Evolutionary conservation across 2,329 filamentous ascomycete genomes (phyloP).

Genomic region (Diaporthe australafricana): DNA sequence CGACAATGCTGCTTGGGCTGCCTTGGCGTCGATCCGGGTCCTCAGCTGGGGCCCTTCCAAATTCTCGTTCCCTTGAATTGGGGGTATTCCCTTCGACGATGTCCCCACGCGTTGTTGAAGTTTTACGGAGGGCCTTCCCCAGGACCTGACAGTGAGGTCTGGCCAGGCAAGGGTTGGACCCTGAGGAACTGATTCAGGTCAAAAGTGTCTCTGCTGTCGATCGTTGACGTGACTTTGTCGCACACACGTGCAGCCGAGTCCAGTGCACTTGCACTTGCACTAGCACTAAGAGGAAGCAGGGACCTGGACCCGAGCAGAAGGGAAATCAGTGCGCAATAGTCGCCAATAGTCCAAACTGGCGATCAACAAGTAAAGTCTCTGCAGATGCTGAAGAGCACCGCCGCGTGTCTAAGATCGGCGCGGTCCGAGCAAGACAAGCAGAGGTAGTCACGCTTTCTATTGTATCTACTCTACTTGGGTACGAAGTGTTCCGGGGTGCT

Average conservation of each 20-base stretch:
- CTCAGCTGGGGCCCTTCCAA: conserved; percentile 15
- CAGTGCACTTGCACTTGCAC: too few relatives aligned
- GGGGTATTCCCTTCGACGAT: neutral
- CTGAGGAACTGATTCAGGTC: neutral
- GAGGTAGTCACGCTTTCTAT: neutral
- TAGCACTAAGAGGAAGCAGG: neutral
- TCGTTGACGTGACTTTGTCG: conserved; percentile 10
- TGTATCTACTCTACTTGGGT: too few relatives aligned
- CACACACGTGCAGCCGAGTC: neutral
- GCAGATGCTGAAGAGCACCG: conserved; percentile 13
- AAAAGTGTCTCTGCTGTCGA: neutral
- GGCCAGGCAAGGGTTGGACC: conserved; percentile 8
- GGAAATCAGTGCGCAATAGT: neutral
- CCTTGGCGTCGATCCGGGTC: conserved; percentile 4
- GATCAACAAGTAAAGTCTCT: conserved; percentile 16
- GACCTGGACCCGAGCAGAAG: neutral
- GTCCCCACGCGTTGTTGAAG: neutral
- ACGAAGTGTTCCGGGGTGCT: too few relatives aligned
- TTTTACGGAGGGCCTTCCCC: neutral
- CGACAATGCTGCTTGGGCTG: conserved; percentile 10
- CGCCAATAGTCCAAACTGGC: neutral
- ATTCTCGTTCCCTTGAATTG: neutral
- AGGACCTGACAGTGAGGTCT: neutral
- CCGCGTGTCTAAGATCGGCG: conserved; percentile 22
- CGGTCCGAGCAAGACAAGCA: conserved; percentile 12